These are phyloP conservation scores for Bipolaris oryzae DNA, from an alignment of 2,329 filamentous ascomycete species.

Conservation along the genomic window DNA sequence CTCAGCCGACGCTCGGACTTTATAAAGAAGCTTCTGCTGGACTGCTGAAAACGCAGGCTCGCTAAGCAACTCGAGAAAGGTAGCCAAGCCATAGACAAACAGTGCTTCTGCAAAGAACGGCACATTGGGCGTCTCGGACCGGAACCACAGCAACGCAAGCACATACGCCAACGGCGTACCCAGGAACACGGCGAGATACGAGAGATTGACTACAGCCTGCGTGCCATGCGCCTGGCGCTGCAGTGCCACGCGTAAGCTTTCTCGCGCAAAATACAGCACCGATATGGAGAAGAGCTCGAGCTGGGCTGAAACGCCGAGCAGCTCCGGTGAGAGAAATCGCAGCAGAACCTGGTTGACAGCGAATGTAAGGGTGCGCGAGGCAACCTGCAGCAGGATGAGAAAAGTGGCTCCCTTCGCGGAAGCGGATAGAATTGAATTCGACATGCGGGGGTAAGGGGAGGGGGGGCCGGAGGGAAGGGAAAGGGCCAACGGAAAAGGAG, in stretches of 20 bases:
- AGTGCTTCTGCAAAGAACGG: constrained; percentile 68
- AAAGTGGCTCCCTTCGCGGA: constrained; percentile 77
- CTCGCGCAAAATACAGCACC: constrained; percentile 91
- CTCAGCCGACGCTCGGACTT: constrained; percentile 80
- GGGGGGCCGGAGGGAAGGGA: too few relatives aligned
- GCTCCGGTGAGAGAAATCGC: constrained; percentile 81
- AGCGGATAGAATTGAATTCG: constrained; percentile 46
- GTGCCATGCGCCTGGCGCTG: constrained; percentile 70
- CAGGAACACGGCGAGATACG: constrained; percentile 76
- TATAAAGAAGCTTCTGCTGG: constrained; percentile 80
- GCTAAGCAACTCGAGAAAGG: constrained; percentile 75
- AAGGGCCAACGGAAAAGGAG: not conserved
- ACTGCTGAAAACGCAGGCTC: constrained; percentile 91
- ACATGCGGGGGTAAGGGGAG: constrained; percentile 27
- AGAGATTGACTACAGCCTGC: constrained; percentile 86
- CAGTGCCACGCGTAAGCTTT: constrained; percentile 88
- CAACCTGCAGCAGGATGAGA: constrained; percentile 85
- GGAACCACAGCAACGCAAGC: constrained; percentile 72
- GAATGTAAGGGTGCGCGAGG: constrained; percentile 88
- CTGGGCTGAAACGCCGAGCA: constrained; percentile 85
- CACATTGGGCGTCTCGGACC: constrained; percentile 58
- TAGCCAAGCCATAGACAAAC: constrained; percentile 61
- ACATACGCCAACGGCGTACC: constrained; percentile 68
- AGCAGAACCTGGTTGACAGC: constrained; percentile 89
- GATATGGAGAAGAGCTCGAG: constrained; percentile 92